phyloP scores from a whole-genome alignment of 2,329 filamentous ascomycete genomes.

The Pseudogymnoascus sp. region DNA sequence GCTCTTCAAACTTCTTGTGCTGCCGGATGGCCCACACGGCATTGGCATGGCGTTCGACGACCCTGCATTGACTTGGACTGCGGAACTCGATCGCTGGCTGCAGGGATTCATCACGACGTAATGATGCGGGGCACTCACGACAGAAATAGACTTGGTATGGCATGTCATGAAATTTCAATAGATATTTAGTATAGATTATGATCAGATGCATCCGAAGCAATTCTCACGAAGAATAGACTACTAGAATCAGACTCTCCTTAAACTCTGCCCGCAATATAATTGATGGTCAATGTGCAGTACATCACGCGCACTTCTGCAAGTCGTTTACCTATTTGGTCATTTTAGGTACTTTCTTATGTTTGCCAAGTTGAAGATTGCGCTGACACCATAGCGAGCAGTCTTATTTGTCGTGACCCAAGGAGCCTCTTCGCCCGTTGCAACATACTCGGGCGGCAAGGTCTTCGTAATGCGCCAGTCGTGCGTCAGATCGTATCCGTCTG shows the following conservation, averaged over 20 bases:
- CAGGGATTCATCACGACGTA: slow-evolving; percentile 18
- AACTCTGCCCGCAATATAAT: not conserved
- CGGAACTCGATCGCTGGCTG: slow-evolving; percentile 25
- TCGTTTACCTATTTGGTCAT: not conserved
- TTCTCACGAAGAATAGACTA: too few species aligned
- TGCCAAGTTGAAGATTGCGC: slow-evolving; percentile 10
- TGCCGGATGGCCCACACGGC: slow-evolving; percentile 26
- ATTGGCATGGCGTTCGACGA: slow-evolving; percentile 23
- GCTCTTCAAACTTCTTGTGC: slow-evolving; percentile 23
- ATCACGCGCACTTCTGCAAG: slow-evolving; percentile 22
- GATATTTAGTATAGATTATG: not conserved
- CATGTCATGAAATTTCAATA: not conserved
- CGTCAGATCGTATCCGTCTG: not conserved
- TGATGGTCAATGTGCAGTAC: not conserved
- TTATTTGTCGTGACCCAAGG: slow-evolving; percentile 8
- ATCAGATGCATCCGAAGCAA: too few species aligned
- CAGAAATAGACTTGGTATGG: not conserved
- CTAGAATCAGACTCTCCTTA: not conserved
- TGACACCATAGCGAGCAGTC: slow-evolving; percentile 5
- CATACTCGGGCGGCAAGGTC: slow-evolving; percentile 7
- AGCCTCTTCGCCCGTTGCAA: slow-evolving; percentile 9
- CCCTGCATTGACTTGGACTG: slow-evolving; percentile 21
- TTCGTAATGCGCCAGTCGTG: slow-evolving; percentile 7
- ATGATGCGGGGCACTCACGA: not conserved
- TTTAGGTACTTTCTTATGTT: not conserved